phyloP scores from a whole-genome alignment of 805 yeast species.

The Torulaspora franciscae region DNA sequence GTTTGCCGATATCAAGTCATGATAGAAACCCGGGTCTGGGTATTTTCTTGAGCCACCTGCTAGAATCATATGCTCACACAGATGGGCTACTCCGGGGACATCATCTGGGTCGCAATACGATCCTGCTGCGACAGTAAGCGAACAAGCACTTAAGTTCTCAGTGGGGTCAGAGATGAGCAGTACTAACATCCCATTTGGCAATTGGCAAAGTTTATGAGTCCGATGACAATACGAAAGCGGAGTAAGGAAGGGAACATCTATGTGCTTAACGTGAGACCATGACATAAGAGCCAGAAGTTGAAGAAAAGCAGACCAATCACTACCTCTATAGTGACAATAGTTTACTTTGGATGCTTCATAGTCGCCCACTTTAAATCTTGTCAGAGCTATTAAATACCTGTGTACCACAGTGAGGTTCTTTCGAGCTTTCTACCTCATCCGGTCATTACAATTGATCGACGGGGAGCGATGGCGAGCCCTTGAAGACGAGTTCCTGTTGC shows the following conservation, averaged over 20 bases:
- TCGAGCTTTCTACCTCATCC: background rate
- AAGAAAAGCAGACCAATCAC: no score
- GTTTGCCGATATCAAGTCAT: slow-evolving; percentile 39
- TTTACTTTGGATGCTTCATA: no score
- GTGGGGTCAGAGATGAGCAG: slow-evolving; percentile 73
- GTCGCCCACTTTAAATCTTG: no score
- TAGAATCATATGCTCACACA: slow-evolving; percentile 72
- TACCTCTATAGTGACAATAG: no score
- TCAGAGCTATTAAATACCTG: no score
- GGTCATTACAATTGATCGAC: background rate
- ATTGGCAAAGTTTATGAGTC: slow-evolving; percentile 42
- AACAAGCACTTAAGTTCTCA: slow-evolving; percentile 58
- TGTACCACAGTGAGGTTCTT: background rate
- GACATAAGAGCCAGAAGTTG: slow-evolving; percentile 13
- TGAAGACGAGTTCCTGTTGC: background rate
- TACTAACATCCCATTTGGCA: slow-evolving; percentile 65
- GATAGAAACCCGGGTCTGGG: slow-evolving; percentile 46
- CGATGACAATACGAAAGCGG: slow-evolving; percentile 40
- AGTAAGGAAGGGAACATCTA: slow-evolving; percentile 24
- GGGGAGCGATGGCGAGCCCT: background rate
- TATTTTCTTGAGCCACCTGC: slow-evolving; percentile 50
- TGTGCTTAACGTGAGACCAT: slow-evolving; percentile 18
- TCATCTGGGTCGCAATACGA: slow-evolving; percentile 70
- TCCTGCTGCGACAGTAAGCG: slow-evolving; percentile 75
- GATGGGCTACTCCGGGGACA: slow-evolving; percentile 80